Base-by-base conservation (phyloP, 805 yeast species). In the Wickerhamiella galacta region DNA sequence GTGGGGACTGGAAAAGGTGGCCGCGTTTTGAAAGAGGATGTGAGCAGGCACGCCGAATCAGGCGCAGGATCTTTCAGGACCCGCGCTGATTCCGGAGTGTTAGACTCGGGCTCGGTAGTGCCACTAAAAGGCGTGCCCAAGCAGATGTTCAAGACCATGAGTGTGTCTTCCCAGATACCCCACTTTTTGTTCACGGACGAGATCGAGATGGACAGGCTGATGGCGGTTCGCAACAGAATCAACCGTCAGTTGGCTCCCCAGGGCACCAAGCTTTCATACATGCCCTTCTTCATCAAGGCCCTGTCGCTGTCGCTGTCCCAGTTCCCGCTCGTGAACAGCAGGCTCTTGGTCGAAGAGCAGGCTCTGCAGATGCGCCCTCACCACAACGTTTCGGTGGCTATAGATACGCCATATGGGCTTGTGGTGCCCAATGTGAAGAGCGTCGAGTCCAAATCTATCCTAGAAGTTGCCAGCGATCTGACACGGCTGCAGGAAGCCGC, bases 261-360 rank as follows among this genome's bases (percentile, higher is more conserved):
- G 5, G 27, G 28, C 20, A 21, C 23, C 12, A 49, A 47, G 33
- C 36, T 52, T 20, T 46, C 56, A 9, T 52, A 29, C 39, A 47
- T 52, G 52, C 56, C 57, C 7, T 51, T 52, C 30, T 48, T 52
- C 39, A 52, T 52, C 40, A 52, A 52, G 32, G 55, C 56, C 2
- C 34, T 52, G 18, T 52, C 57, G 2, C 34, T 51, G 24, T 44
- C 54, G 3, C 38, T 52, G 20, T 27, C 20, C 9, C 38, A 47
- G 30, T 47, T 37, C 39, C 57, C 57, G 4, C 21, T 44, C 16
- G 43, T 49, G 16, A 52, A 52, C 33, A 39, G 53, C 20, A 37
- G 41, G 23, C 45, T 52, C 3, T 18, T 28, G 11, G 24, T 34
- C 8, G 41, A 36, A 21, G 43, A 40, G 16, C 31, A 25, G 8